Conservation (phyloP, 805 yeast species). For the Yarrowia sp. region DNA sequence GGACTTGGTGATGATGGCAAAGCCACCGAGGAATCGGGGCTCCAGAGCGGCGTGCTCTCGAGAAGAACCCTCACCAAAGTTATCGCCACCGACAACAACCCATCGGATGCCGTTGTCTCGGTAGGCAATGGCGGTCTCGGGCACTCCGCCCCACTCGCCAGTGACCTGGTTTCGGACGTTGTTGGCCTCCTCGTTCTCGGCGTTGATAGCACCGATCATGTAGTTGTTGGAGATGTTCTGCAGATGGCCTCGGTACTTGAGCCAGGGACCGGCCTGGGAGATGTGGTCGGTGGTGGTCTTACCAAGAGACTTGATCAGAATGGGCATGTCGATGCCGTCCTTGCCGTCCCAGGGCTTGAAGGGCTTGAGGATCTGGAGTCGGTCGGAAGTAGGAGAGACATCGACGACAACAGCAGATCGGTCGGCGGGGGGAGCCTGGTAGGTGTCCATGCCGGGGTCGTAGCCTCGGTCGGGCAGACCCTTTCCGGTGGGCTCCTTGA, state of each 20-base stretch:
- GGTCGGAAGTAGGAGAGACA: constrained; percentile 87
- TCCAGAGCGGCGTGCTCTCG: constrained; percentile 99
- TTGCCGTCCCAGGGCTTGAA: constrained; percentile 96
- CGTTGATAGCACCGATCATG: constrained; percentile 99
- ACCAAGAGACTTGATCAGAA: constrained; percentile 92
- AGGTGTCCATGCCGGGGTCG: constrained; percentile 89
- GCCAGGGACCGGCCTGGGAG: constrained; percentile 99
- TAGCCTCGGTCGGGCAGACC: constrained; percentile 90
- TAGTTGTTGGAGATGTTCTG: constrained; percentile 98
- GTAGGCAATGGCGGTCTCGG: constrained; percentile 75
- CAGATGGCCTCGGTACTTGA: constrained; percentile 99
- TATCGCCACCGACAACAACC: constrained; percentile 74
- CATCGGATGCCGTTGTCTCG: constrained; percentile 31
- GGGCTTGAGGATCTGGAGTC: constrained; percentile 92
- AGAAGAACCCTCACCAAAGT: constrained; percentile 99
- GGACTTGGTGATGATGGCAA: constrained; percentile 95
- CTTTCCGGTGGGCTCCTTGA: constrained; percentile 82
- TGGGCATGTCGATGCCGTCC: constrained; percentile 86
- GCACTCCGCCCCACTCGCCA: constrained; percentile 91
- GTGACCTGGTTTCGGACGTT: constrained; percentile 84
- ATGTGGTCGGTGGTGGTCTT: constrained; percentile 99
- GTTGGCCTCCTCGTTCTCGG: constrained; percentile 95
- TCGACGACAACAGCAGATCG: constrained; percentile 70
- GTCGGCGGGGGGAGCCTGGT: constrained; percentile 95
- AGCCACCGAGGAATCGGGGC: constrained; percentile 99